Percentiles rank a stretch among this genome's conserved stretches.
Evolutionary conservation across 768 basidiomycete genomes (phyloP).

Genomic region (Suillus cothurnatus): DNA sequence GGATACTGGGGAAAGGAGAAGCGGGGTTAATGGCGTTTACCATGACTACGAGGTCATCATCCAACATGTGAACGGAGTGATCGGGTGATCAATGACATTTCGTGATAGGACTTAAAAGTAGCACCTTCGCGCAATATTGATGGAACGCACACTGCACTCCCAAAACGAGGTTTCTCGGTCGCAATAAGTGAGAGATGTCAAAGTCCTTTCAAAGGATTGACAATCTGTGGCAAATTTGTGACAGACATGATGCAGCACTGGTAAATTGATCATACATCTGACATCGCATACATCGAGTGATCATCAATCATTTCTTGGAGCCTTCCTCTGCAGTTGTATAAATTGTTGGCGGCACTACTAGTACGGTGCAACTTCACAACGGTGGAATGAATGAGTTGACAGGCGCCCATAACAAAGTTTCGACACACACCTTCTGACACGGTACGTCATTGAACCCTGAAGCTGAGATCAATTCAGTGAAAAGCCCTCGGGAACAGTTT

Average conservation of each 20-base stretch:
- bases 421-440: not conserved
- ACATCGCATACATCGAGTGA: not conserved
- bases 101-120: not conserved
- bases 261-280: not conserved
- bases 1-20: not conserved
- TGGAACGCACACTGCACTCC: not conserved
- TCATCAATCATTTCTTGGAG: not conserved
- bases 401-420: not conserved
- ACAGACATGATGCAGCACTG: not conserved
- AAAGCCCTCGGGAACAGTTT: not conserved
- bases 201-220: not conserved
- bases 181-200: not conserved
- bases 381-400: not conserved
- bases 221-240: not conserved
- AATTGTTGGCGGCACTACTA: not conserved
- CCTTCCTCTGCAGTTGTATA: not conserved
- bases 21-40: not conserved
- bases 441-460: not conserved
- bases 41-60: not conserved
- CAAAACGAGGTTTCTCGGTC: not conserved
- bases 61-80: not conserved
- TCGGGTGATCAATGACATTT: not conserved
- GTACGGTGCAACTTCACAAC: not conserved
- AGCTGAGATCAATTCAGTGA: not conserved
- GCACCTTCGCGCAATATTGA: not conserved